A percentile compares a stretch with the other conserved stretches of the same genome.
Evolutionary conservation across 371 early-diverging fungal genomes (phyloP).

Genomic region (Mucor racemosus): DNA sequence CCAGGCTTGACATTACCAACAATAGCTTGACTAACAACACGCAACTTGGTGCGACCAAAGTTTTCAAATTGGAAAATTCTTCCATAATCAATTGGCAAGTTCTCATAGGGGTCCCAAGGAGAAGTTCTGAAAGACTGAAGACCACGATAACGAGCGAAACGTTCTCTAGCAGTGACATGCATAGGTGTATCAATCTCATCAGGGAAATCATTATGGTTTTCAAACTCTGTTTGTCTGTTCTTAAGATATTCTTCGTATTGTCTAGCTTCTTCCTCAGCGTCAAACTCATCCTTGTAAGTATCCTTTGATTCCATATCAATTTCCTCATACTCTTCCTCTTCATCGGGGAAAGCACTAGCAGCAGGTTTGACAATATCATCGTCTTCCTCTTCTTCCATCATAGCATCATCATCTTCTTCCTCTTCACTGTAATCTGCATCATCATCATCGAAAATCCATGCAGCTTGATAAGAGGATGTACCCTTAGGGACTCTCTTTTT

Average conservation of each 20-base stretch:
- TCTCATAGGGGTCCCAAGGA: constrained; percentile 98
- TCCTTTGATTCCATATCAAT: constrained; percentile 65
- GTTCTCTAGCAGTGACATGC: constrained; percentile 79
- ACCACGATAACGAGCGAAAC: constrained; percentile 94
- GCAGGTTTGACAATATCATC: constrained; percentile 48
- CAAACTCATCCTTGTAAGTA: constrained; percentile 48
- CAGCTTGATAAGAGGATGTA: constrained; percentile 95
- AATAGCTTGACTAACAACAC: constrained; percentile 68
- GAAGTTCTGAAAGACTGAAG: constrained; percentile 92
- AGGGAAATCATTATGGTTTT: constrained; percentile 87
- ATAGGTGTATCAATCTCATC: constrained; percentile 96
- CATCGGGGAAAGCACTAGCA: constrained; percentile 22
- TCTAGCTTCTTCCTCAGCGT: constrained; percentile 53
- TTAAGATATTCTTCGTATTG: constrained; percentile 71
- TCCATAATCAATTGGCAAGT: constrained; percentile 92
- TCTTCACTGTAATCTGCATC: constrained; percentile 65
- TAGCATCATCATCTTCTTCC: constrained; percentile 67
- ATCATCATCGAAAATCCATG: constrained; percentile 91
- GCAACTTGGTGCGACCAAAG: constrained; percentile 74
- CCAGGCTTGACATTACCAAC: constrained; percentile 66
- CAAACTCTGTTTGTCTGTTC: constrained; percentile 67
- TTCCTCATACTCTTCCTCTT: constrained; percentile 81
- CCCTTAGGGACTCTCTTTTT: constrained; percentile 90
- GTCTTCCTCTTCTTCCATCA: constrained; percentile 38
- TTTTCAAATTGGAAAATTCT: constrained; percentile 95